phyloP scores from a whole-genome alignment of 768 basidiomycete species.

The Panaeolus cyanescens region DNA sequence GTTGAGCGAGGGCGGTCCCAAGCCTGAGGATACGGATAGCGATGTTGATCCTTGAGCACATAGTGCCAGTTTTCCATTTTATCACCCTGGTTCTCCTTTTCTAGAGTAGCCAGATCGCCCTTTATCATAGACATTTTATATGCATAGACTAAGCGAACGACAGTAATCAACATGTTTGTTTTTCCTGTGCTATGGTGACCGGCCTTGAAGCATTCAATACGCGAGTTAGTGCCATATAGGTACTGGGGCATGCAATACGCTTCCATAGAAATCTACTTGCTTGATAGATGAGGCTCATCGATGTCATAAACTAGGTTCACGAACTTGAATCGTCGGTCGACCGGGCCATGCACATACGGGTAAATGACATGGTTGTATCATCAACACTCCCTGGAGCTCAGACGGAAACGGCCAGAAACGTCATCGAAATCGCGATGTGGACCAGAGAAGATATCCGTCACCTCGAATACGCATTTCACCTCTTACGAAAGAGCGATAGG shows the following conservation, averaged over 20 bases:
- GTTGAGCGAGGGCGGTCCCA: slow-evolving; percentile 81
- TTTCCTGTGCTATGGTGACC: background rate
- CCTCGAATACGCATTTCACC: background rate
- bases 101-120: background rate
- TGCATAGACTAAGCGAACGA: background rate
- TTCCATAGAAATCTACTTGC: no score
- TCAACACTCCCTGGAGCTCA: no score
- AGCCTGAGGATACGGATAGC: slow-evolving; percentile 82
- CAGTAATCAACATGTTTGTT: background rate
- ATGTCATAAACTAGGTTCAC: no score
- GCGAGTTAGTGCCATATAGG: no score
- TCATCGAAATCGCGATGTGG: background rate
- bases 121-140: background rate
- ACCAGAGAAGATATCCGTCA: background rate
- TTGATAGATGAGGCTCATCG: no score
- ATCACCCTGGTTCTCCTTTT: background rate
- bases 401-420: background rate
- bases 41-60: slow-evolving; percentile 28
- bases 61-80: background rate
- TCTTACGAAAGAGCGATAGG: background rate
- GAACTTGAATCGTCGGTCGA: no score
- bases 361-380: no score
- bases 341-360: no score
- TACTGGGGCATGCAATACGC: no score
- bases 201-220: no score